A percentile compares a stretch with the other conserved stretches of the same genome.
These are phyloP conservation scores for Rasamsonia emersonii DNA, from an alignment of 2,329 filamentous ascomycete genomes.

Conservation along the genomic window DNA sequence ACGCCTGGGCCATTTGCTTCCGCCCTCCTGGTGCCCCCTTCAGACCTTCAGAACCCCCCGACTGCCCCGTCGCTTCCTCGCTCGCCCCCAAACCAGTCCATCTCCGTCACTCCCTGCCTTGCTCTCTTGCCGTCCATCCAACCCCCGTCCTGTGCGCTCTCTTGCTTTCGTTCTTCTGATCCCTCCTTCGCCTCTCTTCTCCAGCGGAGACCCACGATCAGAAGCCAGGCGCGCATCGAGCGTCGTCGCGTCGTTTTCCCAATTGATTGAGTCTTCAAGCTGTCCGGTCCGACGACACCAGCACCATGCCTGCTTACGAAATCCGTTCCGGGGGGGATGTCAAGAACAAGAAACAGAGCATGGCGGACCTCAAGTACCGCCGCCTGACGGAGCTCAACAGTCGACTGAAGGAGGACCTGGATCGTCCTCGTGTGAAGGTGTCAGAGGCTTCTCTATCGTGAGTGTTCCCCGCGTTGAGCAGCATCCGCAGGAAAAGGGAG, in stretches of 20 bases:
- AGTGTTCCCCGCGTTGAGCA: slow-evolving; percentile 32
- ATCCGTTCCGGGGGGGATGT: slow-evolving; percentile 56
- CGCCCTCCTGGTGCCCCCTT: too few relatives aligned
- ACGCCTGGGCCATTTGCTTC: too few relatives aligned
- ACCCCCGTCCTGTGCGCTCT: too few relatives aligned
- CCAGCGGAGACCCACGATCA: neutral
- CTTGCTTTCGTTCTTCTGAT: too few relatives aligned
- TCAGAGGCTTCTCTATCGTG: slow-evolving; percentile 86
- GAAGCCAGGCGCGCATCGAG: slow-evolving; percentile 1
- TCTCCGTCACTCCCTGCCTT: too few relatives aligned
- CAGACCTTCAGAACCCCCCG: too few relatives aligned
- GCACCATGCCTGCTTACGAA: slow-evolving; percentile 57
- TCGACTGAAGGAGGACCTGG: slow-evolving; percentile 88
- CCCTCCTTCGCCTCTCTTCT: too few relatives aligned
- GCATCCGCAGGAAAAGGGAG: slow-evolving; percentile 2
- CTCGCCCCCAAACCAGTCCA: too few relatives aligned
- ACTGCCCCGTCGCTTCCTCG: too few relatives aligned
- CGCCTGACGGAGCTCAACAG: slow-evolving; percentile 95
- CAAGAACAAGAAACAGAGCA: slow-evolving; percentile 96
- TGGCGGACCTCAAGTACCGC: slow-evolving; percentile 95
- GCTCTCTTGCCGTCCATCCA: too few relatives aligned
- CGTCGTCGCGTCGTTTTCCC: slow-evolving; percentile 7
- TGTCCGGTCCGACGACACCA: too few relatives aligned
- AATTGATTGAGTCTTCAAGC: slow-evolving; percentile 1
- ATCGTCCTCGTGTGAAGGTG: slow-evolving; percentile 89